Evolutionary conservation across 139 green algal species (phyloP), one percentile per base, ranked within the genome.

Genomic region (Chlorella ohadii): DNA sequence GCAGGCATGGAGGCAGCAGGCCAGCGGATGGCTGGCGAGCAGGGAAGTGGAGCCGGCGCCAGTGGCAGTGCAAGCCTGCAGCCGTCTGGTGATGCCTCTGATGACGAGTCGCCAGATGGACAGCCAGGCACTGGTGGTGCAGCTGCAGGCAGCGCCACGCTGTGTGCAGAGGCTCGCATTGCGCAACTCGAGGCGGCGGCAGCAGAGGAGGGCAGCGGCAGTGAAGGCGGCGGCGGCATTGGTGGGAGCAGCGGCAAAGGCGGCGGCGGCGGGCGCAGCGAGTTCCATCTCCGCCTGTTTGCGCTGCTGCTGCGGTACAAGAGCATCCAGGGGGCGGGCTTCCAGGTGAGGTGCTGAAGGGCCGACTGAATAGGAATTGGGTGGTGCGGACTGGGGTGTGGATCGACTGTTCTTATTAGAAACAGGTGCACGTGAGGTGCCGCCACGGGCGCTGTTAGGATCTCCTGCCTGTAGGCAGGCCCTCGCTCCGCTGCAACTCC

Each of bases 231-330:
- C 64, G 36, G 63, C 25, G 63, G 63, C 63, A n/a, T n/a, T n/a
- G n/a, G n/a, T n/a, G n/a, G n/a, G n/a, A n/a, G n/a, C n/a, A n/a
- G n/a, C n/a, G n/a, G n/a, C n/a, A n/a, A n/a, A n/a, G n/a, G 28
- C 64, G 64, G 64, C 64, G 11, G 64, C 64, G n/a, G 64, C 64
- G 3, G 22, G 64, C 64, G 64, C n/a, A 31, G 27, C 9, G 64
- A 71, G 64, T 38, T 71, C n/a, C 64, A 71, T 6, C 64, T 39
- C 28, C 64, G 64, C 64, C 28, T 71, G 64, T 71, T 71, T 71
- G 64, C 64, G 11, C 64, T 71, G 64, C 64, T 71, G 64, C 64
- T 71, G 64, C 64, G 64, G 13, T 71, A 71, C 64, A 71, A 71
- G 64, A 71, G 64, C 64, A n/a, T 71, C 27, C 64, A 71, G 64